Percentiles rank a stretch among this genome's conserved stretches.
Evolutionary conservation across 2,329 filamentous ascomycete genomes (phyloP).

Genomic region (Hymenoscyphus repandus): DNA sequence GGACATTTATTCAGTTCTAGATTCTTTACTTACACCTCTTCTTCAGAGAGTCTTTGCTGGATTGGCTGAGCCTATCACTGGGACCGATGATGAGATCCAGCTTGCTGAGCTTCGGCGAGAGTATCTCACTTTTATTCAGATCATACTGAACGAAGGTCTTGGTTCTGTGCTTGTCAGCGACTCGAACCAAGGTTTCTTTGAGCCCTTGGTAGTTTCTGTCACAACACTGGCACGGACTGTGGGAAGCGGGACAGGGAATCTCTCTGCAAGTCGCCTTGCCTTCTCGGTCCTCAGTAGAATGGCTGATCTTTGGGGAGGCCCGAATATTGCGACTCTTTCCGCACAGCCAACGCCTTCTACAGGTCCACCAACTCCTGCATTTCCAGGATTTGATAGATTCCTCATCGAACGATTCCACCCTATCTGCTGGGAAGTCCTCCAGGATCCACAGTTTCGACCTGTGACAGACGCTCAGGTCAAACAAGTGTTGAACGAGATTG

Average conservation of each 20-base stretch:
- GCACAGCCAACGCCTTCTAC: conserved; percentile 45
- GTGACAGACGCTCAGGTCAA: conserved; percentile 79
- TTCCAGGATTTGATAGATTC: conserved; percentile 89
- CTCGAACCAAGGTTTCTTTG: conserved; percentile 85
- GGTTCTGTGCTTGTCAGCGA: conserved; percentile 84
- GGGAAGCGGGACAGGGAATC: conserved; percentile 51
- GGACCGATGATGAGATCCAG: conserved; percentile 96
- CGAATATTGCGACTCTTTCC: conserved; percentile 60
- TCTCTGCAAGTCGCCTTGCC: conserved; percentile 62
- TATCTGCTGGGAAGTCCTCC: conserved; percentile 83
- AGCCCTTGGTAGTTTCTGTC: conserved; percentile 79
- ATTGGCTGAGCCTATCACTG: conserved; percentile 74
- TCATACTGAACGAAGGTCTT: conserved; percentile 87
- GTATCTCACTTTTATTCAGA: conserved; percentile 88
- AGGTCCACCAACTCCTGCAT: conserved; percentile 47
- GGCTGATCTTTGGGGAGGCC: conserved; percentile 84
- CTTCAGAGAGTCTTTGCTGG: conserved; percentile 85
- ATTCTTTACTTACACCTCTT: conserved; percentile 82
- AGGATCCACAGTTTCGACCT: conserved; percentile 72
- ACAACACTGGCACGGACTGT: conserved; percentile 78
- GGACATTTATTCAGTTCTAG: conserved; percentile 84
- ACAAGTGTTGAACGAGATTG: conserved; percentile 83
- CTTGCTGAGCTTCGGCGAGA: conserved; percentile 85
- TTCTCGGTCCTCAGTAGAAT: conserved; percentile 80
- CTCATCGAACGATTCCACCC: conserved; percentile 85